Conservation (phyloP, 495 filamentous ascomycete genomes). For the Hamigera avellanea region DNA sequence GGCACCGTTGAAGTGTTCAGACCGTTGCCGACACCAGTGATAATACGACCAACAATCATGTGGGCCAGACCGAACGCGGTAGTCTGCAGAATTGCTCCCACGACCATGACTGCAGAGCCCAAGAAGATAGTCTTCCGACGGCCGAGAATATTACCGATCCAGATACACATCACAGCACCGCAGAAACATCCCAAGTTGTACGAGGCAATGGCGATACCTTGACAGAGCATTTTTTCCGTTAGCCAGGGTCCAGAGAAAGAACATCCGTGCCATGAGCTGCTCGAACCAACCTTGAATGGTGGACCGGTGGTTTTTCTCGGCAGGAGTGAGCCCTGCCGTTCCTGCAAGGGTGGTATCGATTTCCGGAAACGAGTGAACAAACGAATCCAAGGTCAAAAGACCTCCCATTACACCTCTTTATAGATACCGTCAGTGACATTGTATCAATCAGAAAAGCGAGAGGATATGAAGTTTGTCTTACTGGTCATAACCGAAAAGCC, state of each 20-base stretch:
- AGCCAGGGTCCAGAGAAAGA: no score
- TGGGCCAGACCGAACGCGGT: conserved; percentile 49
- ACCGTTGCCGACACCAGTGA: conserved; percentile 57
- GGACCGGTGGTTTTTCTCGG: conserved; percentile 26
- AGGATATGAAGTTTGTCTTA: conserved; percentile 2
- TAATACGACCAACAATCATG: conserved; percentile 51
- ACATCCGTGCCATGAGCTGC: no score
- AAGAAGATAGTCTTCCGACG: conserved; percentile 58
- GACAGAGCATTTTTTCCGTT: conserved; percentile 1
- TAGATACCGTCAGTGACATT: conserved; percentile 6
- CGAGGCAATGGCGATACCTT: conserved; percentile 47
- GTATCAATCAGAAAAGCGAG: not conserved
- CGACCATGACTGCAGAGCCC: conserved; percentile 56
- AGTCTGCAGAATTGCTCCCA: conserved; percentile 56
- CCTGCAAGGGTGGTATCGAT: conserved; percentile 34
- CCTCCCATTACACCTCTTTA: conserved; percentile 42
- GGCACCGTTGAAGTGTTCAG: conserved; percentile 60
- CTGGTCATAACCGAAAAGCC: conserved; percentile 28
- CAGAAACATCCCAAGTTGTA: conserved; percentile 73
- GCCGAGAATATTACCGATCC: conserved; percentile 59
- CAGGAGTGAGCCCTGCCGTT: conserved; percentile 9
- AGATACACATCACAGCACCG: conserved; percentile 57
- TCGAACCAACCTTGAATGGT: conserved; percentile 36
- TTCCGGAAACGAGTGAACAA: conserved; percentile 35
- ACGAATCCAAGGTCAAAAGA: conserved; percentile 38